These are phyloP conservation scores for Penicillium paradoxum DNA, from an alignment of 495 filamentous ascomycete species.

Conservation along the genomic window DNA sequence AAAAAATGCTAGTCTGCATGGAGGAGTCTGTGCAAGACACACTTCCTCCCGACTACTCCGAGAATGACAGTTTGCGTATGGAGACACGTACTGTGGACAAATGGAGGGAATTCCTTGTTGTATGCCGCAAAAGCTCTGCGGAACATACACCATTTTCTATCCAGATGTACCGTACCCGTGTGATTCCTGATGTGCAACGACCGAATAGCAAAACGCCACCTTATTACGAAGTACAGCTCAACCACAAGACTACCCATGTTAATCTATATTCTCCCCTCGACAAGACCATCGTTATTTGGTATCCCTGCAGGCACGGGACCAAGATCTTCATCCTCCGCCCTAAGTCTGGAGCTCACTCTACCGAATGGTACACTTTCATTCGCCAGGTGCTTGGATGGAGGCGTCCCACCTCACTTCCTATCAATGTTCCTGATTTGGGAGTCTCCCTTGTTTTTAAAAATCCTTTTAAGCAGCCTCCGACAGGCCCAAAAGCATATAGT, in stretches of 20 bases:
- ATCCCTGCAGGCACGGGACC: constrained; percentile 50
- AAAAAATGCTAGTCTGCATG: constrained; percentile 67
- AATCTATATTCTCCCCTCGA: constrained; percentile 69
- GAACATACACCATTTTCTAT: constrained; percentile 54
- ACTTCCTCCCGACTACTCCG: constrained; percentile 59
- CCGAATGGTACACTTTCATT: constrained; percentile 75
- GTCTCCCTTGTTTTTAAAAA: constrained; percentile 58
- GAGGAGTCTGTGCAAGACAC: constrained; percentile 50
- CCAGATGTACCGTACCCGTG: constrained; percentile 66
- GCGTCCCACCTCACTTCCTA: constrained; percentile 53
- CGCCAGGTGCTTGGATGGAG: constrained; percentile 56
- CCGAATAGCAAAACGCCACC: constrained; percentile 46
- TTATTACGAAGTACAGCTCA: constrained; percentile 53
- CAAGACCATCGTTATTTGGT: constrained; percentile 68
- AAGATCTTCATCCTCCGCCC: constrained; percentile 65
- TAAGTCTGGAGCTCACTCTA: constrained; percentile 57
- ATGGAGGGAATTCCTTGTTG: constrained; percentile 69
- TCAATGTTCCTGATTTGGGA: constrained; percentile 65
- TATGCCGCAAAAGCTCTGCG: constrained; percentile 55
- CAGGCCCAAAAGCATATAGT: constrained; percentile 31
- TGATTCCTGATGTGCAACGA: constrained; percentile 59
- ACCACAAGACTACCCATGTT: constrained; percentile 49
- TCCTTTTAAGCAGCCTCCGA: constrained; percentile 56
- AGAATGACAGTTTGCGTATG: constrained; percentile 59
- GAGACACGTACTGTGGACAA: constrained; percentile 59